phyloP scores from a whole-genome alignment of 2,329 filamentous ascomycete genomes.

The Botrytis medusae region DNA sequence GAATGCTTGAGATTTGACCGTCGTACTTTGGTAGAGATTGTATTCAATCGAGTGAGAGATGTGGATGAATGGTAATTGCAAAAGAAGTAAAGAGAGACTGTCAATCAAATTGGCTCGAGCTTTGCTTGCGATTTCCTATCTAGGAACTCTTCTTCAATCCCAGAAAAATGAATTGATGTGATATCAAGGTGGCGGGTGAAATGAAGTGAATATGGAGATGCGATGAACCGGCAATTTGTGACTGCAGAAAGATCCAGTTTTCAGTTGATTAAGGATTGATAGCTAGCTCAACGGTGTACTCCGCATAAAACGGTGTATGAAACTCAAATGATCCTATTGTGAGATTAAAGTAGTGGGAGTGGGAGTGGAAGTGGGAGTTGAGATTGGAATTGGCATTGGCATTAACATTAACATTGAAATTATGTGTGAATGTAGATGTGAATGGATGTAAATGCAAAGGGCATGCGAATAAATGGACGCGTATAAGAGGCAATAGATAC shows the following conservation, averaged over 20 bases:
- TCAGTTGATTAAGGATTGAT: background rate
- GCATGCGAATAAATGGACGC: too few species aligned
- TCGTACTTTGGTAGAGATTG: background rate
- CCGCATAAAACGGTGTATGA: background rate
- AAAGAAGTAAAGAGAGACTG: background rate
- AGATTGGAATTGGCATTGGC: background rate
- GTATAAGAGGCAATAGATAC: background rate
- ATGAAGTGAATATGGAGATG: conserved; percentile 8
- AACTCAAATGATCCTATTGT: background rate
- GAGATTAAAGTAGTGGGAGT: background rate
- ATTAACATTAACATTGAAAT: background rate
- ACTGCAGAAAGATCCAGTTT: conserved; percentile 15
- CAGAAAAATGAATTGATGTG: background rate
- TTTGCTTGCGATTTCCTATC: conserved; percentile 19
- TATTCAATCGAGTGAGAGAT: background rate
- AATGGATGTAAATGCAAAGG: background rate
- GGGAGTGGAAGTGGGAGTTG: background rate
- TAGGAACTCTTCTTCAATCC: background rate
- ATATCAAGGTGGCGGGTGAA: conserved; percentile 16
- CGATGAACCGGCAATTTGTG: background rate
- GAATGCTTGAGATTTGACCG: background rate
- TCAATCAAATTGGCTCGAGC: conserved; percentile 17
- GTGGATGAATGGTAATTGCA: background rate
- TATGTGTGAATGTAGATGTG: background rate
- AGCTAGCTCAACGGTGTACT: background rate